Percentiles rank a stretch among this genome's conserved stretches.
Conservation (phyloP, 106 monocot genomes). For the Platanthera guangdongensis region DNA sequence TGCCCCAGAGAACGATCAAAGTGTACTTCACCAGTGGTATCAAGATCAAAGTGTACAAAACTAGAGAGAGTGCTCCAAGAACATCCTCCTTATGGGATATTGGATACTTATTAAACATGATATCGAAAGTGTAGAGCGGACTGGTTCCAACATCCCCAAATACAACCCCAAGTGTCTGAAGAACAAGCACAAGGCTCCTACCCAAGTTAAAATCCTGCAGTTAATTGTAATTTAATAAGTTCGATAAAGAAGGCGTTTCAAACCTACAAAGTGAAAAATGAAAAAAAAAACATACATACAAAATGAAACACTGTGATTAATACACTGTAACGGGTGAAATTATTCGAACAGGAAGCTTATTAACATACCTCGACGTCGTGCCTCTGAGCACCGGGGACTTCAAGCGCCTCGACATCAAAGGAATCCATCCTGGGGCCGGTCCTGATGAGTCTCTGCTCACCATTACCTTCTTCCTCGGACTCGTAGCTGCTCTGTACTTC, state of each 20-base stretch:
- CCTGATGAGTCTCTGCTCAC: conserved; percentile 54
- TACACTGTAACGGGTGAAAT: not conserved
- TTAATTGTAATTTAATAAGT: conserved; percentile 11
- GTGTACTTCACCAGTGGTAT: conserved; percentile 89
- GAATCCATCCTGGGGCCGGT: conserved; percentile 90
- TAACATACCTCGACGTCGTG: conserved; percentile 43
- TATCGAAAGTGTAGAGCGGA: conserved; percentile 85
- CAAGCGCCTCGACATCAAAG: conserved; percentile 93
- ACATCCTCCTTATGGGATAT: conserved; percentile 63
- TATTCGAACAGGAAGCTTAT: not conserved
- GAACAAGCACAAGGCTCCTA: conserved; percentile 43
- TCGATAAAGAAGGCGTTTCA: not conserved
- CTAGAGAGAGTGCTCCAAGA: conserved; percentile 91
- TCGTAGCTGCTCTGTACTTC: conserved; percentile 18
- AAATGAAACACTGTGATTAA: too few relatives aligned
- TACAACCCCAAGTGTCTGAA: conserved; percentile 97
- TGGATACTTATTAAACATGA: conserved; percentile 77
- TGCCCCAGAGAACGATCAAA: conserved; percentile 71
- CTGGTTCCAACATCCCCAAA: conserved; percentile 96
- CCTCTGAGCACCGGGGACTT: conserved; percentile 60
- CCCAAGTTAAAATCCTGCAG: conserved; percentile 69
- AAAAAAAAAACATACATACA: not conserved
- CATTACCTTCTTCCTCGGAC: conserved; percentile 33
- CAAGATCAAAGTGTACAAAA: conserved; percentile 84
- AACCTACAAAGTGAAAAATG: not conserved